These are phyloP conservation scores for Aspergillus taichungensis DNA, from an alignment of 495 filamentous ascomycete genomes.

Conservation along the genomic window DNA sequence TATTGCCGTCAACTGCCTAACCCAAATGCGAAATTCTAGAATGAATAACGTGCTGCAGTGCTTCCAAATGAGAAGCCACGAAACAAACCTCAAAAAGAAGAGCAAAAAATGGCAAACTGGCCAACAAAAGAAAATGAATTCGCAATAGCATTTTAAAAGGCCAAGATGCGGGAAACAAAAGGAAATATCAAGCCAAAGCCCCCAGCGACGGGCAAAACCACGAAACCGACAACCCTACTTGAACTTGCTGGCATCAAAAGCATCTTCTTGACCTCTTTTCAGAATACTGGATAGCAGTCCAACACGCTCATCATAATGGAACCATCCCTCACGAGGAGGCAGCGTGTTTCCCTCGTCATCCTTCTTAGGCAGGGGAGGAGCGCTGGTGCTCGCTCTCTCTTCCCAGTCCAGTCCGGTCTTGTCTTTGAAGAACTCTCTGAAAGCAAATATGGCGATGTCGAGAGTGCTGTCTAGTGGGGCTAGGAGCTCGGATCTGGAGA, in stretches of 20 bases:
- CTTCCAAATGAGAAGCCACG: no score
- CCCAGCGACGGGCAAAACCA: no score
- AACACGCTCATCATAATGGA: slow-evolving; percentile 10
- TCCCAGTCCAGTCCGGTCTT: slow-evolving; percentile 51
- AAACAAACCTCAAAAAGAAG: no score
- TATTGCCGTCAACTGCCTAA: no score
- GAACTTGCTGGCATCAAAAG: not conserved
- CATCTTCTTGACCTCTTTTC: not conserved
- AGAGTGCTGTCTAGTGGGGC: slow-evolving; percentile 21
- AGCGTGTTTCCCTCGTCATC: slow-evolving; percentile 18
- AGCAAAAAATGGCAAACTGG: no score
- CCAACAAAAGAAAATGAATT: no score
- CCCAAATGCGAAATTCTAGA: no score
- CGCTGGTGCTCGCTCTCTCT: slow-evolving; percentile 24
- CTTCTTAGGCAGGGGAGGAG: slow-evolving; percentile 7
- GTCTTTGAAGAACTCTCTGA: slow-evolving; percentile 46
- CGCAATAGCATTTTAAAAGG: no score
- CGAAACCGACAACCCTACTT: no score
- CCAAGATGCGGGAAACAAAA: no score
- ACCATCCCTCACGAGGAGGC: slow-evolving; percentile 29
- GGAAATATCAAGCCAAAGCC: no score
- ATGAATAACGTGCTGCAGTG: no score
- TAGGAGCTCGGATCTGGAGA: slow-evolving; percentile 17
- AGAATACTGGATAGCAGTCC: slow-evolving; percentile 18
- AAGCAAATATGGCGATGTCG: slow-evolving; percentile 32